Base-by-base conservation (phyloP, 2,329 filamentous ascomycete genomes). In the Parafenestella ontariensis region DNA sequence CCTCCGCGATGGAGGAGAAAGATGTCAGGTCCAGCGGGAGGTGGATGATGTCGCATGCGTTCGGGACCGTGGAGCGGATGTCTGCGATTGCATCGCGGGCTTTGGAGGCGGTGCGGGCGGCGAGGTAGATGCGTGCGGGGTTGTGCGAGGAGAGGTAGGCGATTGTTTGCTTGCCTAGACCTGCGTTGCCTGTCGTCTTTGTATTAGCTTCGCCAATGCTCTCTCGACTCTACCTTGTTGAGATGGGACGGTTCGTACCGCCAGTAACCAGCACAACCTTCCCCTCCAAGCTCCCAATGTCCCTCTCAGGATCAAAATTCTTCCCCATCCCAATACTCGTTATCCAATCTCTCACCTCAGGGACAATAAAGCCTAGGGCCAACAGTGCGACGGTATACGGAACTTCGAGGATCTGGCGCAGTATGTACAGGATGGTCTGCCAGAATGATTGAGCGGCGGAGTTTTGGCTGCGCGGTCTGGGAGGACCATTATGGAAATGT, bases 161-260 rank as follows among this genome's bases (percentile, higher is more conserved):
- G 33, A 82, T 69, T 23, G 78, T 76, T 62, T 79, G 76, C 51
- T 78, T 78, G 44, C 81, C 81, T 8, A 83, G 70, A 13, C 81
- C 81, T 8, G 72, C 66, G 49, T 80, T 83, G 49, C 78, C 78
- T 76, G 20, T 23, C 11, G 15, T 40, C 11, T n/a, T 56, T 50
- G 3, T 3, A 23, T 21, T 23, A 21, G 6, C 34, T 34, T 34
- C 7, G 17, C 17, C n/a, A 40, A 61, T 31, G 57, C 54, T 33
- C 33, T 37, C 6, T 10, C 23, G 17, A 13, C 15, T 39, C 17
- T 15, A n/a, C 29, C n/a, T 6, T 26, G 10, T 26, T 24, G 17
- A 7, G 26, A 17, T 7, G 21, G n/a, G 8, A 36, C 20, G 15
- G 18, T 41, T 40, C 62, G 20, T 71, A 74, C 73, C 73, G 34